Evolutionary conservation across 2,329 filamentous ascomycete genomes (phyloP), one percentile per base, ranked within the genome.

Genomic region (Cercospora janseana): DNA sequence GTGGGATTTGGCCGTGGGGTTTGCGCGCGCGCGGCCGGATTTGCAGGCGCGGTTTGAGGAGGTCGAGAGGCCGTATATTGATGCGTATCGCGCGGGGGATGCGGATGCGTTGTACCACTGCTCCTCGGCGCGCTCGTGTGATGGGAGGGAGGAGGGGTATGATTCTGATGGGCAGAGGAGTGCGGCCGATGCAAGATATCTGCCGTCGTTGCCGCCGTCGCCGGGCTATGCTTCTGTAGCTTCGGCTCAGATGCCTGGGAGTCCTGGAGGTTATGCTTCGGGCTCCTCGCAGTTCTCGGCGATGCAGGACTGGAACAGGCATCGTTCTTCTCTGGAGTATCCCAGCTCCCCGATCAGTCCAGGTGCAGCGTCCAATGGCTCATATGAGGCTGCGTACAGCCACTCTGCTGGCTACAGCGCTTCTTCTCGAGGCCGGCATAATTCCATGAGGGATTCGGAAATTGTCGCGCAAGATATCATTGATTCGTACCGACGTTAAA

Each of bases 1-100:
- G 53, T 55, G 49, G 49, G 35, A 48, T 6, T 37, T 52, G 23
- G 55, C 46, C 10, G 42, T 50, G 8, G 46, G 51, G 9, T 40
- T 51, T 27, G 40, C 29, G n/a, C 15, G 42, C 9, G 23, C 18
- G 12, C 20, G 41, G 6, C 29, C 13, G 16, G 24, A 31, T 43
- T n/a, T n/a, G n/a, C 15, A 20, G 13, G n/a, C 7, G 28, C 4
- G 28, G n/a, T 29, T 29, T 16, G 16, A 4, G 13, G 21, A 47
- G 9, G 16, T 20, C 12, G 24, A 16, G 6, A 40, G 32, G n/a
- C 13, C 13, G 3, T 28, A 27, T 24, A 40, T 45, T 35, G 18
- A 27, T 7, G 42, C 23, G 10, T 52, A 43, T 16, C 34, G 35
- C 4, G 26, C 16, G 3, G 18, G 44, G 16, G 21, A 13, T 1